Percentiles rank a stretch among this genome's conserved stretches.
Evolutionary conservation across 192 early-diverging fungal species (phyloP).

Genomic region (Coemansia sp.): DNA sequence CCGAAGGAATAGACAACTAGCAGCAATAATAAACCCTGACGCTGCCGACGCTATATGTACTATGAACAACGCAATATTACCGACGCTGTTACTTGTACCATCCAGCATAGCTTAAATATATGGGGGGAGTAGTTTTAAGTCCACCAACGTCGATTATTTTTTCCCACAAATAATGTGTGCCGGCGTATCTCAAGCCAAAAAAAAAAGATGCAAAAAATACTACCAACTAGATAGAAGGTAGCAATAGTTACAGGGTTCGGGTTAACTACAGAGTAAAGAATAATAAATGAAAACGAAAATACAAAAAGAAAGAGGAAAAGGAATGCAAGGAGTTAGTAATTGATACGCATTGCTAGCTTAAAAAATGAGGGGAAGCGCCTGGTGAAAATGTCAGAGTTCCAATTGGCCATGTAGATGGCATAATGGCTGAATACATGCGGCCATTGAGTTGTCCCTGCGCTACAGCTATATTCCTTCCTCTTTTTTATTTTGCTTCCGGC

Average conservation of each 20-base stretch:
- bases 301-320: conserved; percentile 8
- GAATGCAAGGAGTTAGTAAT: neutral
- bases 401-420: conserved; percentile 1
- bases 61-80: conserved; percentile 46
- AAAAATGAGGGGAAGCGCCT: neutral
- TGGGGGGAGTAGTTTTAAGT: neutral
- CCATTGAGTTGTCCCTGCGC: neutral
- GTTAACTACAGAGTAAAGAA: neutral
- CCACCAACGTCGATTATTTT: neutral
- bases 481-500: neutral
- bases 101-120: conserved; percentile 28
- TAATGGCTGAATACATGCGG: conserved; percentile 10
- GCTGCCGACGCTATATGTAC: conserved; percentile 48
- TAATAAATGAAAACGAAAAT: neutral
- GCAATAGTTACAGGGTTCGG: neutral
- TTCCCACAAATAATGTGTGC: neutral
- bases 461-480: neutral
- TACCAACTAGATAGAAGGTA: neutral
- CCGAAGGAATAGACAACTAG: conserved; percentile 44
- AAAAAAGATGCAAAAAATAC: neutral
- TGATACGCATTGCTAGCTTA: neutral
- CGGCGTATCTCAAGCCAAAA: neutral
- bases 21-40: conserved; percentile 43
- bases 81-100: conserved; percentile 28
- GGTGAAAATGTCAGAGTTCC: neutral